Evolutionary conservation across 495 filamentous ascomycete genomes (phyloP), one percentile per base, ranked within the genome.

Genomic region (Ramalina intermedia): DNA sequence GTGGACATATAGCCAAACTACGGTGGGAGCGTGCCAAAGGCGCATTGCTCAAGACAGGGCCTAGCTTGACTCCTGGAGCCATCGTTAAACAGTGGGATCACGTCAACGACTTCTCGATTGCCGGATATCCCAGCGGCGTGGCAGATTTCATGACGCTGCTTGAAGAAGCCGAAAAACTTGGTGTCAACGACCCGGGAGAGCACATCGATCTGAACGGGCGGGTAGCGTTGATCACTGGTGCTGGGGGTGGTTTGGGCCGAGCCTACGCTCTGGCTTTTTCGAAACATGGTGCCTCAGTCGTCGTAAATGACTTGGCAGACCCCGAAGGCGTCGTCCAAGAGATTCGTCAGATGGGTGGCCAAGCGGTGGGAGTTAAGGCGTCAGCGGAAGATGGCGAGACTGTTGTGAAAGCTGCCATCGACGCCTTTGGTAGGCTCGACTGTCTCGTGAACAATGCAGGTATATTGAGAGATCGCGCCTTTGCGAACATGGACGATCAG

Each of bases 391-490:
- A 98, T 51, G 91, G 91, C 46, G 90, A 95, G 40, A 80, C 76
- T 24, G 87, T 96, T 41, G 81, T 98, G 57, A 91, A 95, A 73
- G 78, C 72, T 49, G 87, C 88, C 49, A 94, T 98, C 56, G 91
- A 96, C 61, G 79, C 85, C 36, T 96, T 85, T 57, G 91, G 91
- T 56, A 85, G 93, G 47, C 76, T 98, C 57, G 91, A 98, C 61
- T 83, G 96, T 47, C 66, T 98, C 54, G 73, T 98, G 65, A 98
- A 98, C 77, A 98, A 98, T 60, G 91, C 91, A 41, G 91, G 91
- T 61, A 96, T 98, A 59, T 78, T 98, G 33, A 79, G 91, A 47
- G 91, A 98, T 73, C 96, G 96, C 76, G 90, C 91, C 35, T 98
- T 98, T 70, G 79, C 71, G 63, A 94, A 95, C 70, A 96, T 98